Base-by-base conservation (phyloP, 2,329 filamentous ascomycete species). In the Chrysosporium keratinophilum region DNA sequence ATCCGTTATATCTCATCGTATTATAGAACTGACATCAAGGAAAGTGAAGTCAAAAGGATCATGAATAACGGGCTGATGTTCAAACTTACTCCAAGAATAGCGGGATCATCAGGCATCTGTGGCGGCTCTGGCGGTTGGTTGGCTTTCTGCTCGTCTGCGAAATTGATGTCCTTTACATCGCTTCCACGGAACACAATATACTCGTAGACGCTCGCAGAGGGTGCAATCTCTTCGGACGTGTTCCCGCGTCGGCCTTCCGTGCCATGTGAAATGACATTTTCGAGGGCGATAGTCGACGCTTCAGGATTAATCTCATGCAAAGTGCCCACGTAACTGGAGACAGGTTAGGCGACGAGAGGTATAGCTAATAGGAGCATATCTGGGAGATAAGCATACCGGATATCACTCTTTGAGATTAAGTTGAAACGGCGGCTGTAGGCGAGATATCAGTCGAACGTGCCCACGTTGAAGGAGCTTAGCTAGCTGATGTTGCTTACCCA, bases 141-240 rank as follows among this genome's bases (percentile, higher is more conserved):
- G 59, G 82, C 75, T 62, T 82, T 80, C 40, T 86, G 82, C 44
- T 84, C 80, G 63, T 95, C 86, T 65, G 95, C 90, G 65, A 98
- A 91, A 64, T 88, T 87, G 64, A 98, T 78, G 70, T 98, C 93
- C 74, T 98, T 98, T 67, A 98, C 93, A 76, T 98, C 93, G 70
- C 88, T 96, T 63, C 93, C 93, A 57, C 91, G 85, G 72, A 98
- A 98, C 60, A 98, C 89, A 66, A 98, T 97, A 75, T 96, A 97
- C 69, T 97, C 93, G 76, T 96, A 98, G 65, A 95, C 80, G 68
- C 87, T 87, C 58, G 93, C 84, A 34, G 88, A 91, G 2, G 88
- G 80, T 37, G 85, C 74, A 55, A 95, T 86, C 72, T 95, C 90
- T 59, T 94, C 87, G 15, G 84, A 80, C 15, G 85, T 84, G 62